Conservation (phyloP, 176 grass and related monocot species). For the Tuctoria greenei region DNA sequence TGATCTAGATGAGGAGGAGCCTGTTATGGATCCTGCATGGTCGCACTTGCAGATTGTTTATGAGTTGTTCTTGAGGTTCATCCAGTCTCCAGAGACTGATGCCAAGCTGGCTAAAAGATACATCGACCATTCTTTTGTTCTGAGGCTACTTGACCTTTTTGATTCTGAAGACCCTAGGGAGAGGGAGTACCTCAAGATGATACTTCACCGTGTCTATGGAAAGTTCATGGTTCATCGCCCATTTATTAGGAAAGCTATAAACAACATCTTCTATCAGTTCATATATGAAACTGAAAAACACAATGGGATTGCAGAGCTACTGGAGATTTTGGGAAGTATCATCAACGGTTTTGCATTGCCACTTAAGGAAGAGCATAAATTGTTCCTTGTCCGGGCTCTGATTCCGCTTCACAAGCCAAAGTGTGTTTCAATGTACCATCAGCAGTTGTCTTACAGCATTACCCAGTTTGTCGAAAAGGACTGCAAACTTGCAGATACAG, state of each 20-base stretch:
- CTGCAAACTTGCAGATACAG: constrained; percentile 70
- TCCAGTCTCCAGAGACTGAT: constrained; percentile 73
- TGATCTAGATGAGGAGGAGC: constrained; percentile 81
- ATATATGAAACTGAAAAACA: constrained; percentile 90
- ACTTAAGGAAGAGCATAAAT: constrained; percentile 86
- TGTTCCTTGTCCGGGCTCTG: constrained; percentile 70
- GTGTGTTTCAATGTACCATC: constrained; percentile 63
- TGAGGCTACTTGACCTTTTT: constrained; percentile 79
- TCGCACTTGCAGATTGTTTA: constrained; percentile 80
- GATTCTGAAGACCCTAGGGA: constrained; percentile 87
- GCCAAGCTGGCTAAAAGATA: constrained; percentile 87
- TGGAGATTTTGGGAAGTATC: constrained; percentile 86
- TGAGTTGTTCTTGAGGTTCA: constrained; percentile 81
- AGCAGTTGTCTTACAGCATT: constrained; percentile 75
- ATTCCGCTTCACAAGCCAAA: constrained; percentile 89
- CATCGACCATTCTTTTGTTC: constrained; percentile 70
- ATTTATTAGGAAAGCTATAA: constrained; percentile 78
- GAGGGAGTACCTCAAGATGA: constrained; percentile 85
- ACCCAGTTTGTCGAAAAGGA: constrained; percentile 90
- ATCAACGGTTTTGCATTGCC: constrained; percentile 88
- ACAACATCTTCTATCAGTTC: constrained; percentile 87
- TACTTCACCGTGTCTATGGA: constrained; percentile 83
- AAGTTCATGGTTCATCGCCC: constrained; percentile 96
- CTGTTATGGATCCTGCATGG: constrained; percentile 83
- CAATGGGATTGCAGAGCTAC: constrained; percentile 76